Percentiles rank a stretch among this genome's conserved stretches.
Conservation (phyloP, 164 flowering plant genomes). For the Echeveria elegans region DNA sequence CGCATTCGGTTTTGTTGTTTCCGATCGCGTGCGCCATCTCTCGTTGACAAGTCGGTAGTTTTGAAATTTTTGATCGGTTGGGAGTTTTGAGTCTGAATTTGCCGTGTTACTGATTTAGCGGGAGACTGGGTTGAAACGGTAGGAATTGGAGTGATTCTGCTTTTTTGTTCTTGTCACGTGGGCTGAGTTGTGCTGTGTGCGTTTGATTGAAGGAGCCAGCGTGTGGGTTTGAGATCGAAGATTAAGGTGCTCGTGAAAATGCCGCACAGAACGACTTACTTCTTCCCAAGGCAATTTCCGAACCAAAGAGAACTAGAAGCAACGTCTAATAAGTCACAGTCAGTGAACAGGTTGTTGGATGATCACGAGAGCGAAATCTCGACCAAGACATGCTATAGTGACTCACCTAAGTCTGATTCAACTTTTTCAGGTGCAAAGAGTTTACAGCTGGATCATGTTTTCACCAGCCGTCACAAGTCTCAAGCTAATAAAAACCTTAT, state of each 20-base stretch:
- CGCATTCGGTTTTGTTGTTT: too few species aligned
- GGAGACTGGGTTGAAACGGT: too few species aligned
- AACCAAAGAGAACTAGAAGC: slow-evolving; percentile 26
- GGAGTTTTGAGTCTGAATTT: too few species aligned
- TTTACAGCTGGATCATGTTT: slow-evolving; percentile 10
- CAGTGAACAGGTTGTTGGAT: slow-evolving; percentile 23
- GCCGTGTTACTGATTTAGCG: too few species aligned
- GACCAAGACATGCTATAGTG: slow-evolving; percentile 15
- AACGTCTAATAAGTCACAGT: slow-evolving; percentile 8
- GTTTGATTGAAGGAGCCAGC: too few species aligned
- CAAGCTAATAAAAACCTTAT: slow-evolving; percentile 27
- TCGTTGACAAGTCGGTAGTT: too few species aligned
- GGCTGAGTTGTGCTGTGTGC: too few species aligned
- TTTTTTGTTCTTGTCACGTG: too few species aligned
- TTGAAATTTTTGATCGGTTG: too few species aligned
- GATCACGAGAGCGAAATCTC: slow-evolving; percentile 51
- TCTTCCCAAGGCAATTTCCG: slow-evolving; percentile 69
- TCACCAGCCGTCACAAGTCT: slow-evolving; percentile 33
- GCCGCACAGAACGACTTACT: slow-evolving; percentile 77
- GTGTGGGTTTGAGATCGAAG: not conserved
- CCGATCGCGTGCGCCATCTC: too few species aligned
- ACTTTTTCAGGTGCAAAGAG: slow-evolving; percentile 1
- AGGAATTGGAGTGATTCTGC: too few species aligned
- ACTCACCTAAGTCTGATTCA: slow-evolving; percentile 19
- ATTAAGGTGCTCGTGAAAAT: slow-evolving; percentile 33